These are phyloP conservation scores for Anethum foeniculum DNA, from an alignment of 140 eudicot species.

Conservation along the genomic window DNA sequence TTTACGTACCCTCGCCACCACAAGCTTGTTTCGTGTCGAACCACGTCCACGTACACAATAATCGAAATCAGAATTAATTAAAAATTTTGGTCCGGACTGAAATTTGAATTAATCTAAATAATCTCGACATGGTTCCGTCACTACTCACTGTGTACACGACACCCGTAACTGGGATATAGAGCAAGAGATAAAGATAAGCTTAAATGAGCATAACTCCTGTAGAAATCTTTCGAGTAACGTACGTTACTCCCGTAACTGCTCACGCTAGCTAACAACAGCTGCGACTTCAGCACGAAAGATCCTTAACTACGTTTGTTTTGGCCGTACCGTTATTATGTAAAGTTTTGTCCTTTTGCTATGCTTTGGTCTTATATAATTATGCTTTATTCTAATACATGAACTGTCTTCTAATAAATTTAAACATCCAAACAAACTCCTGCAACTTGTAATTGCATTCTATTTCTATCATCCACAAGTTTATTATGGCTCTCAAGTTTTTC, in stretches of 20 bases:
- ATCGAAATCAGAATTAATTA: background rate
- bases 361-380: constrained; percentile 8
- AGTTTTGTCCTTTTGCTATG: background rate
- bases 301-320: background rate
- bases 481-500: constrained; percentile 49
- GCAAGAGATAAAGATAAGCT: background rate
- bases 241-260: constrained; percentile 17
- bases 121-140: no score
- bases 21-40: background rate
- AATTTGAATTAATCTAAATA: no score
- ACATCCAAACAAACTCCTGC: background rate
- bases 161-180: background rate
- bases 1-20: background rate
- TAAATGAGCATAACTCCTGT: background rate
- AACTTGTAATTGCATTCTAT: background rate
- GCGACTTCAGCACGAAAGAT: constrained; percentile 13
- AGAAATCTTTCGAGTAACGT: constrained; percentile 25
- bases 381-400: background rate
- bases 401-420: constrained; percentile 15
- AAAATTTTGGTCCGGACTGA: background rate
- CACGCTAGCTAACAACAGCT: background rate
- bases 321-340: background rate
- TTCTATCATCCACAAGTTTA: background rate
- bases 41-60: background rate
- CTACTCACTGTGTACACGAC: no score